Conservation (phyloP, 2,329 filamentous ascomycete genomes). For the Pseudogymnoascus sp. region DNA sequence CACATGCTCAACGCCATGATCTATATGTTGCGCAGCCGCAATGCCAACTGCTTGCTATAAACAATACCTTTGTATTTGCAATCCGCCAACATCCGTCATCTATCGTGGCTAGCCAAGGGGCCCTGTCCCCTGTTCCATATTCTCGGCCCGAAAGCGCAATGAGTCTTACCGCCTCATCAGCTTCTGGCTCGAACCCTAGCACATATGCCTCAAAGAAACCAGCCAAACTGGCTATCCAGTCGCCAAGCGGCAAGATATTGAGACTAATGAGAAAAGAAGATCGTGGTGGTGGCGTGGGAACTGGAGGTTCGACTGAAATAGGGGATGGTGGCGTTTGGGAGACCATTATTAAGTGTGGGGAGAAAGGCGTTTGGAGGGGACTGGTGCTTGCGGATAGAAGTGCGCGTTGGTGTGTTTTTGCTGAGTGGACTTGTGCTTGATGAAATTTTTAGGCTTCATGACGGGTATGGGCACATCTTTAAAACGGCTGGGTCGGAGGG, state of each 20-base stretch:
- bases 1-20: conserved; percentile 94
- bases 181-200: conserved; percentile 48
- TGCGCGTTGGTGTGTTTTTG: conserved; percentile 86
- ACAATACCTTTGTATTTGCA: conserved; percentile 97
- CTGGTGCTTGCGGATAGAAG: conserved; percentile 75
- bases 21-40: conserved; percentile 96
- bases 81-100: conserved; percentile 84
- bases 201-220: conserved; percentile 64
- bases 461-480: not conserved
- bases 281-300: conserved; percentile 31
- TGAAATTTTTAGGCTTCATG: not conserved
- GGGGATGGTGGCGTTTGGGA: conserved; percentile 74
- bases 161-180: conserved; percentile 54
- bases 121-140: conserved; percentile 48
- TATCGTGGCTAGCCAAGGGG: conserved; percentile 29
- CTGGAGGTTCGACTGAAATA: conserved; percentile 42
- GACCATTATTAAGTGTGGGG: conserved; percentile 83
- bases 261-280: conserved; percentile 76
- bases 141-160: conserved; percentile 52
- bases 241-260: conserved; percentile 88
- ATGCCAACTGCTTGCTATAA: conserved; percentile 75
- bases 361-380: conserved; percentile 71
- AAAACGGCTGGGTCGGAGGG: not conserved
- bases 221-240: conserved; percentile 91
- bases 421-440: conserved; percentile 55